These are phyloP conservation scores for Isabelozyma heimii DNA, from an alignment of 805 yeast species.

Conservation along the genomic window DNA sequence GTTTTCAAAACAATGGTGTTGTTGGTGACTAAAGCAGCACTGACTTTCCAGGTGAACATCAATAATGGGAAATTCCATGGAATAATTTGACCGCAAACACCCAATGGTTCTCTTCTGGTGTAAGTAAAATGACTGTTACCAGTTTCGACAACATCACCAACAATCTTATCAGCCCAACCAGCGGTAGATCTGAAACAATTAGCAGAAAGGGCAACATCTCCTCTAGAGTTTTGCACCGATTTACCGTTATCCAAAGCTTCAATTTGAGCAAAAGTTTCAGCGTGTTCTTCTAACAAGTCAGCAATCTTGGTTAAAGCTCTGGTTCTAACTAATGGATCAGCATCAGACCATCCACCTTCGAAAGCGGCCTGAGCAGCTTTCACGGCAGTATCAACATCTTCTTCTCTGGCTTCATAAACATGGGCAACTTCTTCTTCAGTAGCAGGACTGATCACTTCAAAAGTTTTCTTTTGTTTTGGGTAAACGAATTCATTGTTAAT, in stretches of 20 bases:
- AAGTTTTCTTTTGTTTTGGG: constrained; percentile 54
- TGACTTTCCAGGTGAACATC: constrained; percentile 94
- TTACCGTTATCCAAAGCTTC: constrained; percentile 92
- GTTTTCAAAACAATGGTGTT: constrained; percentile 85
- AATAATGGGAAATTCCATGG: constrained; percentile 97
- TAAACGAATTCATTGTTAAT: constrained; percentile 79
- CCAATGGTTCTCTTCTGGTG: constrained; percentile 85
- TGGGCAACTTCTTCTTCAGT: constrained; percentile 69
- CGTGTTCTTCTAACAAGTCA: constrained; percentile 68
- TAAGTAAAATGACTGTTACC: constrained; percentile 71
- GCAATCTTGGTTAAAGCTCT: constrained; percentile 68
- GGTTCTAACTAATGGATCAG: constrained; percentile 69
- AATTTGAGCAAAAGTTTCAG: constrained; percentile 70
- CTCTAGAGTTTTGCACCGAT: constrained; percentile 64
- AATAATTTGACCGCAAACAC: constrained; percentile 93
- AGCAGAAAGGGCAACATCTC: constrained; percentile 71
- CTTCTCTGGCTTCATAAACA: constrained; percentile 72
- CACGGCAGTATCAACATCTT: constrained; percentile 82
- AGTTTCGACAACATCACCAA: constrained; percentile 73
- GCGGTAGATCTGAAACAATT: constrained; percentile 79
- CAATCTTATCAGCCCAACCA: constrained; percentile 87
- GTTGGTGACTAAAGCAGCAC: constrained; percentile 90
- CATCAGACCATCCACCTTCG: constrained; percentile 62
- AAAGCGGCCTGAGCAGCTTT: constrained; percentile 81
- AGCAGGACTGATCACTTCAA: constrained; percentile 63